Base-by-base conservation (phyloP, 306 rosid species). In the Argentina anserina region DNA sequence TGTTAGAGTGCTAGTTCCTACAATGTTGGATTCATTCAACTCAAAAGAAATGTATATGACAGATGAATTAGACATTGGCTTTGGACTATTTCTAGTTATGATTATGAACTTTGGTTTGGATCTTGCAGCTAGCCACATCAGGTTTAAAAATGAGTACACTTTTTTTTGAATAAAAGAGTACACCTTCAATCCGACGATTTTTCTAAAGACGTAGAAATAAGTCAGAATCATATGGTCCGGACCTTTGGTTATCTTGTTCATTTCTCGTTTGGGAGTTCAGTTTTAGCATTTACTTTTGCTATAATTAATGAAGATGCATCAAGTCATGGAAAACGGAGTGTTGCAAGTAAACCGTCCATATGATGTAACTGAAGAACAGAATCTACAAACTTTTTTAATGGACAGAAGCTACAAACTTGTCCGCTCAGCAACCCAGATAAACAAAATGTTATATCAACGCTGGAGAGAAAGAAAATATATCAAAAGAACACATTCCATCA, bases 1-100 rank as follows among this genome's bases (percentile, higher is more conserved):
- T 91, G 61, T 50, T 86, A 17, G 96, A 91, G 45, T 90, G 89
- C 69, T 94, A 91, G 82, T 59, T 86, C 17, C 28, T 4, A 3
- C 34, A 56, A 5, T 50, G 20, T 56, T 56, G 62, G 15, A 56
- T 11, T 9, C 5, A 29, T 8, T 15, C 65, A 15, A 15, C 13
- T 31, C 20, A 21, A 7, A 29, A 8, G 41, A 61, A 29, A 34
- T 33, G 66, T 8, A 33, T 61, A 8, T 31, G n/a, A 61, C n/a
- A 3, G 15, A 15, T 60, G 2, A 60, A 7, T 60, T 20, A 60
- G 41, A 28, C 21, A 60, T 60, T 0, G n/a, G 25, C 18, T 26
- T 28, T 6, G 20, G 37, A 58, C 18, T n/a, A 2, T 28, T 21
- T 52, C 14, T 52, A 52, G 9, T 5, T 25, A 26, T 13, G 4